Base-by-base conservation (phyloP, 768 basidiomycete genomes). In the Russula brevipes region DNA sequence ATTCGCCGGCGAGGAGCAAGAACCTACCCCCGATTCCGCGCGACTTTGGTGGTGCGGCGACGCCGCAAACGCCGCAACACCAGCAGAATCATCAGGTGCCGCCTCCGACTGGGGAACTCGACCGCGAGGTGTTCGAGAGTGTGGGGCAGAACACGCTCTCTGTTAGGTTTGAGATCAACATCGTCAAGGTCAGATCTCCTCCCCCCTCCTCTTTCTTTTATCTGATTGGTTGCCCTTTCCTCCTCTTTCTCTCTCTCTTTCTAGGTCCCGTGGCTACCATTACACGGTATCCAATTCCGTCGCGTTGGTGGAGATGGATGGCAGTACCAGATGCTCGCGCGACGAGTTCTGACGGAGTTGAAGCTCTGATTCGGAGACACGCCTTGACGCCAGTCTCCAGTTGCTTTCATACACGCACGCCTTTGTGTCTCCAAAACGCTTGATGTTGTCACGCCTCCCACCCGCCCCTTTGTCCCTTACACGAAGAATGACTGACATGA, bases 281-380 rank as follows among this genome's bases (percentile, higher is more conserved):
- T 98, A 19, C 91, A 98, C 74, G 95, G 96, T 3, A 89, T 98
- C 50, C 96, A 98, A 71, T 98, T 98, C 78, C 85, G 96, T 53
- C 81, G 96, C 64, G 83, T 87, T 1, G 84, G 89, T 33, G 95
- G 95, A 1, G 91, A 96, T 68, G 91, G 89, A 0, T 98, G 94
- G 94, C 94, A 97, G 75, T 98, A 98, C 74, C 93, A 95, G 73
- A 94, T 94, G 91, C 82, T 98, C 45, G 94, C 91, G 30, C 81
- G 91, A 68, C 81, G 91, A 63, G 91, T 94, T 45, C 76, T 94
- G 69, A 94, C 91, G 44, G 91, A 94, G 73, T 81, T 94, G 72
- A 93, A 93, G 76, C 76, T 94, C 79, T 93, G 70, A 75, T 65
- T 16, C 19, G 33, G 41, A 39, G 38, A 17, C 36, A 7, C 19